These are phyloP conservation scores for Aspergillus ustus DNA, from an alignment of 2,329 filamentous ascomycete species.

Conservation along the genomic window DNA sequence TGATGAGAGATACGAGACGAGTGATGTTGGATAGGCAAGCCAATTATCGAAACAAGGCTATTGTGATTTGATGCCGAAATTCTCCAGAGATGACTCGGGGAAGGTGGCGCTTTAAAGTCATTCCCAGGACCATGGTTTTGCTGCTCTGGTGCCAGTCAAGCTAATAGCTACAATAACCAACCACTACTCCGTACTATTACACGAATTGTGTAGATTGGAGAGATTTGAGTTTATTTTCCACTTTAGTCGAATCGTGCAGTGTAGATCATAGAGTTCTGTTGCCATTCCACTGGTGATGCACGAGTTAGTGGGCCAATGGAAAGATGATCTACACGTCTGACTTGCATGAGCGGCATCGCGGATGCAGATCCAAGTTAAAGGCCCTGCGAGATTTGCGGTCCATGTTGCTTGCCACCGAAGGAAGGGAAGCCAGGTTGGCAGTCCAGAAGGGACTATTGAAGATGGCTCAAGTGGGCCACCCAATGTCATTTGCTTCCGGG, in stretches of 20 bases:
- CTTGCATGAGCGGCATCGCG: conserved; percentile 5
- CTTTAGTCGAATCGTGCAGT: conserved; percentile 6
- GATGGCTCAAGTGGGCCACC: neutral
- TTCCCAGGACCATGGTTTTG: no score
- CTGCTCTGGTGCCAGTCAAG: neutral
- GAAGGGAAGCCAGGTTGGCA: neutral
- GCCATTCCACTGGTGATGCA: neutral
- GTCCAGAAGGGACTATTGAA: conserved; percentile 9
- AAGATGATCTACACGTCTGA: conserved; percentile 12
- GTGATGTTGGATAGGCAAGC: no score
- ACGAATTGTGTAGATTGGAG: neutral
- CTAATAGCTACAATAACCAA: neutral
- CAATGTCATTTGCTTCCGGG: conserved; percentile 9
- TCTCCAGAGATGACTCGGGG: neutral
- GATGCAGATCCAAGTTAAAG: conserved; percentile 1
- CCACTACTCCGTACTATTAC: neutral
- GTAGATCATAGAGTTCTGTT: neutral
- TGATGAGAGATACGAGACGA: no score
- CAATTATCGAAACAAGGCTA: neutral
- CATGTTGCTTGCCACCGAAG: conserved; percentile 10
- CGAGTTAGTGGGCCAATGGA: conserved; percentile 2
- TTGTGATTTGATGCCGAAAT: neutral
- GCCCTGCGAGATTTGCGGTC: no score
- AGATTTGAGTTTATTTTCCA: conserved; percentile 13
- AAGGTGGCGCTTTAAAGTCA: neutral